Evolutionary conservation across 345 rosid genomes (phyloP), one percentile per base, ranked within the genome.

Genomic region (Pistacia vera): DNA sequence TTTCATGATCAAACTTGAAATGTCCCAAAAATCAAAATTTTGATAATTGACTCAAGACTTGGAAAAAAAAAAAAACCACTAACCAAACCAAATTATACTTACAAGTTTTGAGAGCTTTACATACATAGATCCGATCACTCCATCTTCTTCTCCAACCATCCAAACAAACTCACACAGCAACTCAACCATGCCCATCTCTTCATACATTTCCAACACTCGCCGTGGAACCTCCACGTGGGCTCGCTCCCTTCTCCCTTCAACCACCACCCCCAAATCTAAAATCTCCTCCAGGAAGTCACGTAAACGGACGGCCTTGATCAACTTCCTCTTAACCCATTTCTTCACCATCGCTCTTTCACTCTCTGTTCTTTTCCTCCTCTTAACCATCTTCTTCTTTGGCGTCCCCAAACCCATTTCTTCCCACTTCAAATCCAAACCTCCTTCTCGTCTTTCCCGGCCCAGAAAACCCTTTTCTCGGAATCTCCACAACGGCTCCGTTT

Each of bases 291-390:
- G 95, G n/a, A 96, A 87, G 79, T 75, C 89, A 9, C 92, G 97
- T 11, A 88, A 86, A 83, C 87, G 95, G 11, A 73, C 90, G 63
- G 75, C 87, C 28, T 76, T 96, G 56, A 73, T 85, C 75, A 91
- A 85, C 85, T 96, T 91, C 85, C 18, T 94, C 62, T 85, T 89
- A 81, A 33, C 93, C 11, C 92, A 96, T 86, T 81, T 91, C 90
- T 88, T 96, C 89, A 68, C 88, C 79, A 81, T 96, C 76, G 90
- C 93, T 8, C 90, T 96, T 70, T 49, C 83, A 13, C 46, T 87
- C 79, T 92, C 98, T 2, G 73, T 96, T 77, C 51, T 88, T 78
- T 90, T 96, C 90, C 87, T 96, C 81, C 69, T 96, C 73, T 49
- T 92, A 17, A 92, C 94, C 11, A 77, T 96, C 80, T 66, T 89